Base-by-base conservation (phyloP, 495 filamentous ascomycete species). In the Penicillium paxilli region DNA sequence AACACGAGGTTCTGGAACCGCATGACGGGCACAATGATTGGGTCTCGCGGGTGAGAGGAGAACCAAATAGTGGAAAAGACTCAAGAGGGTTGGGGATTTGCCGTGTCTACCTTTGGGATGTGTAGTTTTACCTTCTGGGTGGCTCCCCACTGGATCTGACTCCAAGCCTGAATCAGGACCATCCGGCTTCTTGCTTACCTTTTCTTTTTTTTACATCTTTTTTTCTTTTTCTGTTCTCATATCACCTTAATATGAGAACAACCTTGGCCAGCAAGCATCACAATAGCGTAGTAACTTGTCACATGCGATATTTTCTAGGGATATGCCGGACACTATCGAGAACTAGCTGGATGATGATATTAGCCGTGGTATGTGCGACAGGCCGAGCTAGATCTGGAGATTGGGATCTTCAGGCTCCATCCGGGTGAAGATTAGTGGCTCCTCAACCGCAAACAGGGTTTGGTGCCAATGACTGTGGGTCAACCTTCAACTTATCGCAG, bases 21-120 rank as follows among this genome's bases (percentile, higher is more conserved):
- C 49, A 47, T 59, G 48, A 55, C 40, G 49, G 54, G 44, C 52
- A 54, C 52, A 20, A 16, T 42, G 33, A 55, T 22, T 54, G 53
- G 49, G 17, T 20, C 19, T 26, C 17, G 26, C n/a, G 22, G n/a
- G 28, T 37, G 9, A 38, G 17, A 26, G 10, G 20, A 49, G n/a
- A 3, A 24, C 8, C n/a, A n/a, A n/a, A n/a, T n/a, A n/a, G 19
- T 46, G 28, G 37, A 30, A 23, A n/a, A n/a, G n/a, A n/a, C n/a
- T n/a, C n/a, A 41, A 24, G 35, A 14, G 14, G 26, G 19, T 42
- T 25, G 38, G 49, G 25, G 26, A 10, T 42, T 42, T 42, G 19
- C 40, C 40, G 40, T 42, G 40, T 42, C 40, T 42, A 10, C 16
- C 35, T 38, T 38, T 20, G 4, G 35, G 11, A 6, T 16, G 35